These are phyloP conservation scores for Immersiporthe knoxdaviesiana DNA, from an alignment of 2,329 filamentous ascomycete genomes.

Conservation along the genomic window DNA sequence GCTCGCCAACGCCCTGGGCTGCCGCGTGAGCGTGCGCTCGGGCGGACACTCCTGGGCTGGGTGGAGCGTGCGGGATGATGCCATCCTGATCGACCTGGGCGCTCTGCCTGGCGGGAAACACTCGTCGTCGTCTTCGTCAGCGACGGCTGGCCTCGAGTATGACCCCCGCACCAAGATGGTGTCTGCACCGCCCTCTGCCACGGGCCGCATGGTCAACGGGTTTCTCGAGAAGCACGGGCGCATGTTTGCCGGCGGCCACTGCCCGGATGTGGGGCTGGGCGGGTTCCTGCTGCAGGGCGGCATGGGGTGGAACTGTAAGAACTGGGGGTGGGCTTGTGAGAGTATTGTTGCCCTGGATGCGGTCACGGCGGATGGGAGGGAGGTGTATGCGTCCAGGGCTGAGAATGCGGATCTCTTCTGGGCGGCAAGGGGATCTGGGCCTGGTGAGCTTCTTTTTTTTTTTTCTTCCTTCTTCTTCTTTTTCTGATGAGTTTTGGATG, in stretches of 20 bases:
- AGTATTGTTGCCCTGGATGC: conserved; percentile 49
- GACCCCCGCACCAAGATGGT: conserved; percentile 44
- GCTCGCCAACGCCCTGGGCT: conserved; percentile 41
- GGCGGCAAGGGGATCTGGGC: conserved; percentile 52
- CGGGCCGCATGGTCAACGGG: conserved; percentile 47
- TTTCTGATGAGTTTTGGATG: too few relatives aligned
- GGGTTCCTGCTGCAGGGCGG: conserved; percentile 60
- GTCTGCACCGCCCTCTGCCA: conserved; percentile 51
- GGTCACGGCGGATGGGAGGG: conserved; percentile 48
- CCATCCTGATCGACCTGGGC: conserved; percentile 46
- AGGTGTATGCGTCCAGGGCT: conserved; percentile 40
- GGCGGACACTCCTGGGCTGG: conserved; percentile 53
- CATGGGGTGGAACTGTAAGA: conserved; percentile 62
- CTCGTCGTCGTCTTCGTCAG: background rate
- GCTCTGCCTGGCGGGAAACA: conserved; percentile 32
- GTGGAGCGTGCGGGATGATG: conserved; percentile 50
- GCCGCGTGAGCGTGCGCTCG: conserved; percentile 47
- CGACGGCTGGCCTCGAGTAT: conserved; percentile 38
- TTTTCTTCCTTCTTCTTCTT: background rate
- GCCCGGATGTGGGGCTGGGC: conserved; percentile 59
- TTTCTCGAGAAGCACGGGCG: conserved; percentile 43
- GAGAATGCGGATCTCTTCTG: conserved; percentile 52
- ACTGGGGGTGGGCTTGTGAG: conserved; percentile 60
- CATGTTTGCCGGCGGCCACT: conserved; percentile 59
- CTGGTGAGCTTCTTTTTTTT: conserved; percentile 36